Evolutionary conservation across 257 asterid genomes (phyloP), one percentile per base, ranked within the genome.

Genomic region (Lantana camara): DNA sequence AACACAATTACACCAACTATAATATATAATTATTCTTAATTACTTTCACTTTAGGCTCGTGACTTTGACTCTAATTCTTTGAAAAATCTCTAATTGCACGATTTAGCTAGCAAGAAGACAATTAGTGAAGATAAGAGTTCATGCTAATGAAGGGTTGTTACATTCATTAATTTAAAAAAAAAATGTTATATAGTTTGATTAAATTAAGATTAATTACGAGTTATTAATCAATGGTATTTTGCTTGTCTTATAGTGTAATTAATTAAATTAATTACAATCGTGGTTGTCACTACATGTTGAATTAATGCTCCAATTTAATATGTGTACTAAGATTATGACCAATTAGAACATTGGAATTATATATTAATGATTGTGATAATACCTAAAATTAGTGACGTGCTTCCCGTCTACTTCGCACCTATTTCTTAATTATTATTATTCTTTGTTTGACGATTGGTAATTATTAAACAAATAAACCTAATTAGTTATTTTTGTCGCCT

Each of bases 321-420:
- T 5, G 5, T 5, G 32, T 23, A 41, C 29, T 16, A 44, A 49
- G 48, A 16, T 22, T 63, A 35, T 32, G 15, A 34, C 35, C 20
- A 42, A 22, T 20, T 46, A n/a, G 23, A 35, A 20, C 20, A 19
- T 38, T 27, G 11, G 22, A 49, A 49, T 20, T 37, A 14, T 49
- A 49, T 64, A n/a, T 49, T 49, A 63, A 62, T 70, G 44, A 54
- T 20, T 50, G n/a, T 24, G 60, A 46, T 52, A 42, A 62, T 58
- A 58, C 50, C 75, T 32, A 70, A 27, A 27, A 61, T 20, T 11
- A 17, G n/a, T 32, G 59, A 44, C 57, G 44, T 62, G 59, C 68
- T 24, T 38, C 47, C n/a, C 5, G 6, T 30, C 20, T 23, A 4
- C 3, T 44, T 7, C 17, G 40, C 62, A 56, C 56, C 54, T 40